These are phyloP conservation scores for Acer yangbiense DNA, from an alignment of 345 rosid species.

Conservation along the genomic window DNA sequence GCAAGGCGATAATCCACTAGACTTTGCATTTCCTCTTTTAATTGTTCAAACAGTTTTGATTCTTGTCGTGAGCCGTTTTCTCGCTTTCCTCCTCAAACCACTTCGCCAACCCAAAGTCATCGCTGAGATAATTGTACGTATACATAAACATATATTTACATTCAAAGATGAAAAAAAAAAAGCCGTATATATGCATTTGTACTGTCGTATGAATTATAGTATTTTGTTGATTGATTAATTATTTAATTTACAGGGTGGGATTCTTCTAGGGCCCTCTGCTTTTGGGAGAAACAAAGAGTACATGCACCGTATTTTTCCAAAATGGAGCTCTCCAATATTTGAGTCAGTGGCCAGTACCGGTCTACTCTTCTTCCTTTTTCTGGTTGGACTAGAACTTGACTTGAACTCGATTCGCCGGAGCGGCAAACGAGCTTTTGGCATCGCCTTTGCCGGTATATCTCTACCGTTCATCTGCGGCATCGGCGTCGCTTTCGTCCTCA, in stretches of 20 bases:
- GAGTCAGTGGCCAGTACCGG: conserved; percentile 85
- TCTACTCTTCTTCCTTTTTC: conserved; percentile 85
- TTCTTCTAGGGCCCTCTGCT: conserved; percentile 80
- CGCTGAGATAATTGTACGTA: conserved; percentile 78
- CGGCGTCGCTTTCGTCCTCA: conserved; percentile 63
- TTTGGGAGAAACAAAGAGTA: conserved; percentile 59
- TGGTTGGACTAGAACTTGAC: conserved; percentile 89
- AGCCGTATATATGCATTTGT: too few species aligned
- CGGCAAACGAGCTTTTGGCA: conserved; percentile 66
- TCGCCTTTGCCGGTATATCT: conserved; percentile 73
- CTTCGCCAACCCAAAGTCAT: conserved; percentile 95
- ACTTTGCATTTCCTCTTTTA: conserved; percentile 79
- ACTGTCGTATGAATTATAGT: not conserved
- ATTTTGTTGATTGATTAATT: not conserved
- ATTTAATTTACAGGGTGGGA: conserved; percentile 61
- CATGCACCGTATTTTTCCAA: conserved; percentile 55
- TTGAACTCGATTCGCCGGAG: conserved; percentile 61
- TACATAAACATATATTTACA: not conserved
- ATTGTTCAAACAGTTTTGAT: conserved; percentile 73
- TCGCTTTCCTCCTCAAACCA: conserved; percentile 81
- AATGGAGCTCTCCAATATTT: conserved; percentile 71
- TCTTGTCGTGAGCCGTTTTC: conserved; percentile 59
- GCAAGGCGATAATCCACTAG: conserved; percentile 90
- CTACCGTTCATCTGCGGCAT: conserved; percentile 70
- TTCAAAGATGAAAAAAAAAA: not conserved